Evolutionary conservation across 1,139 yeast genomes (phyloP), one percentile per base, ranked within the genome.

Genomic region (Debaryomyces sp.): DNA sequence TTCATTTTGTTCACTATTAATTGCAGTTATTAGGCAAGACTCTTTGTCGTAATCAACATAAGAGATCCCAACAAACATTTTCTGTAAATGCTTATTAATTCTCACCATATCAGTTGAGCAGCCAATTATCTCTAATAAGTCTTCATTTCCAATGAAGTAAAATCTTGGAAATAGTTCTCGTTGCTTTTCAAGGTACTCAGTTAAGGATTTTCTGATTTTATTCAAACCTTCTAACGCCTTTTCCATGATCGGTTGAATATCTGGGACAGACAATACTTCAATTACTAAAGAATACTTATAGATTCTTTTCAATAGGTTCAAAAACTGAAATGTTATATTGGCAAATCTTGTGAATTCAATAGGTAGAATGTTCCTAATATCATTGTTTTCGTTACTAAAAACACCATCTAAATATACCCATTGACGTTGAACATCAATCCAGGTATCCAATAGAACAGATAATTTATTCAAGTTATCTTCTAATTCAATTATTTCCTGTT

Each of bases 141-240:
- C 97, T 54, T 91, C 97, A 61, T 94, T 94, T 6, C 98, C 97
- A 35, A 94, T 71, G 60, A 94, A 92, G 58, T 87, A 91, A 51
- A 92, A 87, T 41, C 98, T 75, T 0, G 97, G 94, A 58, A 87
- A 92, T 2, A 77, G 54, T 43, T 81, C 87, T 54, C 98, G 72
- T 60, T 92, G 96, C 41, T 78, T 81, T 57, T 92, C 97, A 43
- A 92, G 73, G 62, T 85, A 94, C 13, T 89, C 95, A 2, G 85
- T 77, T 15, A 94, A 74, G 0, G 97, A 86, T 47, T 78, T 80
- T 47, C 85, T 79, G 2, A 90, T 80, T 54, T 78, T 81, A 2
- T 60, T 61, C 37, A 92, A 71, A 33, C 85, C 75, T 0, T 84
- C 89, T 2, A 77, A 64, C 13, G 32, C 42, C 6, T 45, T 32